Base-by-base conservation (phyloP, 169 alveolate genomes). In the Cryptosporidium sp. region DNA sequence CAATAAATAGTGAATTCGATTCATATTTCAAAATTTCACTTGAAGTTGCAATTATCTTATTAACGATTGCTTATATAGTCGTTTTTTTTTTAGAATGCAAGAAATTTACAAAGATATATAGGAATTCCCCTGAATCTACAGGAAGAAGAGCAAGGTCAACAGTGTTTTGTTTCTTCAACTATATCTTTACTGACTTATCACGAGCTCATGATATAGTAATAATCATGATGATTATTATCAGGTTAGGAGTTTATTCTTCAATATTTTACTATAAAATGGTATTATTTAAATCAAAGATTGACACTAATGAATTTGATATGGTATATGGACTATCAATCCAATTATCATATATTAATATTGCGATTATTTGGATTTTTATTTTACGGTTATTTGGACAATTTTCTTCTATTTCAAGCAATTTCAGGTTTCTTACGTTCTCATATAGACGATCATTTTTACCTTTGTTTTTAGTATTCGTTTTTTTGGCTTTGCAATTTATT, bases 51-150 rank as follows among this genome's bases (percentile, higher is more conserved):
- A 80, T 80, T 21, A 44, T 62, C 8, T 16, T 80, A 16, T 42
- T 80, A 60, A 44, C 21, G 1, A 80, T 62, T 42, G 89, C 26
- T 26, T 80, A 80, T 29, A 5, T 62, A 18, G 67, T 62, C 23
- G 62, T 80, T 26, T 80, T 80, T 61, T 80, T 69, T 18, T 44
- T 80, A 10, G 89, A 80, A 7, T 80, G 89, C 31, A 80, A 61
- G 33, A 80, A 80, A 29, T 80, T 80, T 62, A 60, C 45, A 23
- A 42, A 23, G 39, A 62, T 62, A 14, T 80, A 44, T 53, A 58
- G 68, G 31, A 60, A 62, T 26, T 80, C 89, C 10, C 89, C 89
- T 6, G 60, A 16, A 16, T 61, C 89, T 29, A 61, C 75, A 21
- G 62, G 68, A 45, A 80, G 89, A 80, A 45, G 23, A 8, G 16